phyloP scores from a whole-genome alignment of 2,329 filamentous ascomycete species.

The Ramularia endophylla region DNA sequence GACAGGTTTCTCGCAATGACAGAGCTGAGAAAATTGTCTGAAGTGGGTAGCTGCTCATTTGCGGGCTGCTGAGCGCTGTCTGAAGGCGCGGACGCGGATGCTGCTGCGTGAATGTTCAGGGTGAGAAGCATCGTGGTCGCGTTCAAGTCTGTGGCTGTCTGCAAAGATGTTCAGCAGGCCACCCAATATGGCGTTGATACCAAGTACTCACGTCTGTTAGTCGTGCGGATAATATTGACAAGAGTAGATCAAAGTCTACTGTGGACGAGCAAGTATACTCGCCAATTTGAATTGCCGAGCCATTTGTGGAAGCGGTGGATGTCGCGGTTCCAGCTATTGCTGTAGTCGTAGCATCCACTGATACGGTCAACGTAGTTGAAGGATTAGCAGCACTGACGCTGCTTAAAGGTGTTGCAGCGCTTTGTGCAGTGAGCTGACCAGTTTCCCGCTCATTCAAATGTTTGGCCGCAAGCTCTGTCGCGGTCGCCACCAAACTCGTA shows the following conservation, averaged over 20 bases:
- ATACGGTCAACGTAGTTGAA: constrained; percentile 6
- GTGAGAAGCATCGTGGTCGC: constrained; percentile 50
- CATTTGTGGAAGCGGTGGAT: constrained; percentile 5
- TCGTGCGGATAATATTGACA: constrained; percentile 48
- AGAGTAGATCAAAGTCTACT: constrained; percentile 47
- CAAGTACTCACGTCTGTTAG: too few relatives aligned
- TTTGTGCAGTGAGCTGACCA: constrained; percentile 4
- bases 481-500: constrained; percentile 6
- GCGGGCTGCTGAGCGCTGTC: constrained; percentile 37
- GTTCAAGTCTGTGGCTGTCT: constrained; percentile 51
- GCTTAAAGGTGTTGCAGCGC: constrained; percentile 4
- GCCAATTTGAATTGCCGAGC: constrained; percentile 39
- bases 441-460: constrained; percentile 5
- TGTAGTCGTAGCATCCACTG: constrained; percentile 7
- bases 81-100: constrained; percentile 37
- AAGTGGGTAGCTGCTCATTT: constrained; percentile 38
- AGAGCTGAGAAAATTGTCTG: constrained; percentile 41
- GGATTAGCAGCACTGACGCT: constrained; percentile 3
- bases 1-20: constrained; percentile 45
- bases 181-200: too few relatives aligned
- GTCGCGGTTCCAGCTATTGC: constrained; percentile 2
- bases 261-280: constrained; percentile 48
- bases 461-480: background rate
- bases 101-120: constrained; percentile 56
- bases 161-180: too few relatives aligned